phyloP scores from a whole-genome alignment of 176 grass and related monocot genomes.

The Urochloa ruziziensis region DNA sequence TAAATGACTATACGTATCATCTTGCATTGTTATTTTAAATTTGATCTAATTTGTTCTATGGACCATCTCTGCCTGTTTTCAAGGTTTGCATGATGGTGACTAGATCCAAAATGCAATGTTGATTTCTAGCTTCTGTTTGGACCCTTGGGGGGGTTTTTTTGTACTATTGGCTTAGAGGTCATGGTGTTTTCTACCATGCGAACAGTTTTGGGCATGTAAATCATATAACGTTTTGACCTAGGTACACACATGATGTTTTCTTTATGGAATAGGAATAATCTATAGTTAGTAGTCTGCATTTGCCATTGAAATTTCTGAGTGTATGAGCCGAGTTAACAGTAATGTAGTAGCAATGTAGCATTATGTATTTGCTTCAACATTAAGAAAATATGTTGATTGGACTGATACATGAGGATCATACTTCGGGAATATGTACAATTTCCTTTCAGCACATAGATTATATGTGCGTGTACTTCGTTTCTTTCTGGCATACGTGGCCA shows the following conservation, averaged over 20 bases:
- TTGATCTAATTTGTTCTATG: neutral
- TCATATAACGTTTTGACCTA: neutral
- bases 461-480: neutral
- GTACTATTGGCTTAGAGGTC: neutral
- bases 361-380: neutral
- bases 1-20: neutral
- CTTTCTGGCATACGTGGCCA: neutral
- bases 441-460: neutral
- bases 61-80: neutral
- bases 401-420: neutral
- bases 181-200: neutral
- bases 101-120: neutral
- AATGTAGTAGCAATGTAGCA: too few relatives aligned
- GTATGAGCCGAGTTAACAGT: constrained; percentile 14
- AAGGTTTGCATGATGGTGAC: neutral
- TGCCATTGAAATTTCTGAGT: neutral
- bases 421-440: neutral
- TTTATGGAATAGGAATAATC: neutral
- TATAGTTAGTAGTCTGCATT: neutral
- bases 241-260: too few relatives aligned
- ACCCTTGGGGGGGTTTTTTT: neutral
- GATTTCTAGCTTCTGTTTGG: neutral
- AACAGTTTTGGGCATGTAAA: neutral
- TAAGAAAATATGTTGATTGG: too few relatives aligned
- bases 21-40: neutral